Percentiles rank a stretch among this genome's conserved stretches.
Evolutionary conservation across 2,329 filamentous ascomycete species (phyloP).

Genomic region (Claviceps arundinis): DNA sequence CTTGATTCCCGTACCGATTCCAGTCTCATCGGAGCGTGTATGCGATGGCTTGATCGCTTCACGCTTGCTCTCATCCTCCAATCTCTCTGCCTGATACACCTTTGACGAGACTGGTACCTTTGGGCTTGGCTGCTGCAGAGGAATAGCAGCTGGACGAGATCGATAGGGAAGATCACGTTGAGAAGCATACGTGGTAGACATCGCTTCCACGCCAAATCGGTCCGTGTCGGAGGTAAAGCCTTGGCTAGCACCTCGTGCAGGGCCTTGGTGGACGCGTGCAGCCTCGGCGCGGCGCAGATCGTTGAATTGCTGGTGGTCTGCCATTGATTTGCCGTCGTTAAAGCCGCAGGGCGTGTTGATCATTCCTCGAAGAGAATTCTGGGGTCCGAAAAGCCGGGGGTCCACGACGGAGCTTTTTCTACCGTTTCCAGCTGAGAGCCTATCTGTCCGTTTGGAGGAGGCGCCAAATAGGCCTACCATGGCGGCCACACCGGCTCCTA

Average conservation of each 20-base stretch:
- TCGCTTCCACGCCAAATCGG: conserved; percentile 43
- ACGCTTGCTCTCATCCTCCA: conserved; percentile 23
- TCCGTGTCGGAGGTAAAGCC: conserved; percentile 52
- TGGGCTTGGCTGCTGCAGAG: conserved; percentile 77
- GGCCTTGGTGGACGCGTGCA: conserved; percentile 10
- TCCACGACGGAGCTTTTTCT: conserved; percentile 40
- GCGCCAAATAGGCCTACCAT: conserved; percentile 1
- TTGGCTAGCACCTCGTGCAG: conserved; percentile 52
- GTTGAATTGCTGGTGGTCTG: conserved; percentile 14
- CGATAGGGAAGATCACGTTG: conserved; percentile 26
- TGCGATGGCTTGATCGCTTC: conserved; percentile 17
- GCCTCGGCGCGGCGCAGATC: conserved; percentile 12
- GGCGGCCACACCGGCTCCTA: conserved; percentile 14
- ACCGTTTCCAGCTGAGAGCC: conserved; percentile 10
- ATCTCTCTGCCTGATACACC: conserved; percentile 44
- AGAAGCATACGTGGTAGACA: conserved; percentile 32
- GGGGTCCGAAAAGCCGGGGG: conserved; percentile 43
- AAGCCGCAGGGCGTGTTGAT: conserved; percentile 41
- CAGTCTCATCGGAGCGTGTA: conserved; percentile 23
- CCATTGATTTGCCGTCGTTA: conserved; percentile 20
- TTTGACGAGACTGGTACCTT: conserved; percentile 57
- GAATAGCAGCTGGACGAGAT: conserved; percentile 44
- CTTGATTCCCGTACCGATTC: conserved; percentile 28
- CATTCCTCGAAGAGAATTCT: conserved; percentile 46
- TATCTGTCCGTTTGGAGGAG: conserved; percentile 2